phyloP scores from a whole-genome alignment of 1,139 yeast species.

The Torulaspora pretoriensis region DNA sequence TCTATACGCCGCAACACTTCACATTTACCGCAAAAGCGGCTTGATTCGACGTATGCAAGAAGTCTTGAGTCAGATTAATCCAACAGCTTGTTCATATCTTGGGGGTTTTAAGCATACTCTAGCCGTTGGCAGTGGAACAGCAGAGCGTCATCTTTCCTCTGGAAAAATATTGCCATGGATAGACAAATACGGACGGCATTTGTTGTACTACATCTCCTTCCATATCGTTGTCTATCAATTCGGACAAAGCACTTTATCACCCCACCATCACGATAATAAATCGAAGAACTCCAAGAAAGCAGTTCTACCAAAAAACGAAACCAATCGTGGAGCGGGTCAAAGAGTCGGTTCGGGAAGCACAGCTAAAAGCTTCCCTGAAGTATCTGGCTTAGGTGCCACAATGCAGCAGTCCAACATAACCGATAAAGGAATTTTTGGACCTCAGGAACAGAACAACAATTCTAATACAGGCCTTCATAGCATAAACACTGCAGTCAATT shows the following conservation, averaged over 20 bases:
- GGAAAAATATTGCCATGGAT: constrained; percentile 8
- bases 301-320: constrained; percentile 4
- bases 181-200: constrained; percentile 14
- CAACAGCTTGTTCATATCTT: constrained; percentile 1
- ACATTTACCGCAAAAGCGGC: constrained; percentile 12
- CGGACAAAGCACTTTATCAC: constrained; percentile 14
- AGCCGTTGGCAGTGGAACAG: neutral
- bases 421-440: neutral
- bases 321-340: constrained; percentile 6
- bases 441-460: neutral
- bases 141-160: neutral
- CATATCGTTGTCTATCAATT: constrained; percentile 28
- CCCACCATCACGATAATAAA: constrained; percentile 11
- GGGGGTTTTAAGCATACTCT: constrained; percentile 3
- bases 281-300: constrained; percentile 8
- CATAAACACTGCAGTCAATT: neutral
- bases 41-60: constrained; percentile 6
- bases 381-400: neutral
- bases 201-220: constrained; percentile 23
- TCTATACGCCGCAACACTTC: constrained; percentile 26
- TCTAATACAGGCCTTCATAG: neutral
- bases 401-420: neutral
- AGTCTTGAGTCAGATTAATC: constrained; percentile 1
- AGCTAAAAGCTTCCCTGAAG: neutral
- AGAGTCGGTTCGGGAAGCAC: constrained; percentile 9